Evolutionary conservation across 192 early-diverging fungal species (phyloP).

Genomic region (Polychytrium aggregatum): DNA sequence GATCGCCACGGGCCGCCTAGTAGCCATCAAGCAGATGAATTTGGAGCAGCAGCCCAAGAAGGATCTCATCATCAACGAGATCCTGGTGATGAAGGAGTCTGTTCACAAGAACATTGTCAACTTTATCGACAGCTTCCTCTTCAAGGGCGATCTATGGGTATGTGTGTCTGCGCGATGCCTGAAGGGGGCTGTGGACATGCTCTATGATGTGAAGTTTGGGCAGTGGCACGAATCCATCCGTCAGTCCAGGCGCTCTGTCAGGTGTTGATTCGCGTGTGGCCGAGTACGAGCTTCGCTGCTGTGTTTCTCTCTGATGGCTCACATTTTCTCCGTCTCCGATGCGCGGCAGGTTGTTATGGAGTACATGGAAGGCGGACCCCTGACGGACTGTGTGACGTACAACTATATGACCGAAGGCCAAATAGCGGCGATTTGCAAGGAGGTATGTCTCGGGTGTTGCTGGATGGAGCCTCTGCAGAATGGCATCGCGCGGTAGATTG

Average conservation of each 20-base stretch:
- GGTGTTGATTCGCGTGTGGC: no score
- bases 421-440: slow-evolving; percentile 86
- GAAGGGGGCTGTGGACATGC: not conserved
- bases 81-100: slow-evolving; percentile 43
- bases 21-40: slow-evolving; percentile 97
- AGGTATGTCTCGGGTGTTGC: slow-evolving; percentile 19
- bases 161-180: not conserved
- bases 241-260: no score
- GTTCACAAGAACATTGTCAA: slow-evolving; percentile 69
- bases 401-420: slow-evolving; percentile 84
- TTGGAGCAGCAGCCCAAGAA: slow-evolving; percentile 92
- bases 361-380: slow-evolving; percentile 79
- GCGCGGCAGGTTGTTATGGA: slow-evolving; percentile 59
- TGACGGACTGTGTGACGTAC: slow-evolving; percentile 71
- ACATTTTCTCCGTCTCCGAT: not conserved
- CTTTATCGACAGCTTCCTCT: slow-evolving; percentile 70
- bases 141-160: slow-evolving; percentile 68
- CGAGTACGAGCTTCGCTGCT: no score
- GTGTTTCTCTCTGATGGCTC: no score
- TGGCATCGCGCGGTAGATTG: not conserved
- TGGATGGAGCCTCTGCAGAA: not conserved
- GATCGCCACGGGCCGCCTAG: slow-evolving; percentile 42
- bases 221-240: no score
- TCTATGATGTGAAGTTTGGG: no score
- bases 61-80: slow-evolving; percentile 84